A percentile compares a stretch with the other conserved stretches of the same genome.
Conservation (phyloP, 768 basidiomycete species). For the Mycena crocata region DNA sequence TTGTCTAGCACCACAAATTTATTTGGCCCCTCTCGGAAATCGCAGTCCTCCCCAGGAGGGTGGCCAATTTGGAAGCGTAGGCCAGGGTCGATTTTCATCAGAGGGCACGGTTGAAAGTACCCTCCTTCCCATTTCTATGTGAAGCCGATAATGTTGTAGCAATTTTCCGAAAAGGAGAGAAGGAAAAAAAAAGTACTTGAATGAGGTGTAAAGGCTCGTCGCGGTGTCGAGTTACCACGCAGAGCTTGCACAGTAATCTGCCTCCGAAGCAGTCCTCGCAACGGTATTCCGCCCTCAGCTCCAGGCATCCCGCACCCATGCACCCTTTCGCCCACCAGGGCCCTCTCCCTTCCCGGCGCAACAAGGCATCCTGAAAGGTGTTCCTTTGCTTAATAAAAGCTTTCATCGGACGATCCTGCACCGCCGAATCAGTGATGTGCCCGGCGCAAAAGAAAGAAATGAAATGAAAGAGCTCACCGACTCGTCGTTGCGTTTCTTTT, state of each 20-base stretch:
- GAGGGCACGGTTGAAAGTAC: conserved; percentile 25
- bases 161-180: too few species aligned
- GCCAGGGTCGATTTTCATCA: conserved; percentile 23
- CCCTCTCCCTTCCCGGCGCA: conserved; percentile 34
- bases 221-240: conserved; percentile 26
- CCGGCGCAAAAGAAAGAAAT: too few species aligned
- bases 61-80: conserved; percentile 40
- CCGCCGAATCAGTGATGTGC: too few species aligned
- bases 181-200: conserved; percentile 25
- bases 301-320: neutral
- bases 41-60: neutral
- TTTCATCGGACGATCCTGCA: neutral
- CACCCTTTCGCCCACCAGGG: conserved; percentile 22
- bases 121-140: conserved; percentile 33
- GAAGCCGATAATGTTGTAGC: neutral
- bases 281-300: conserved; percentile 13
- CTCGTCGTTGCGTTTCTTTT: too few species aligned
- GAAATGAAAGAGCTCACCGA: too few species aligned
- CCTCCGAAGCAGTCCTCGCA: conserved; percentile 30
- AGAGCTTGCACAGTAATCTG: conserved; percentile 25
- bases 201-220: conserved; percentile 33
- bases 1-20: conserved; percentile 37
- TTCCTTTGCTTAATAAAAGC: conserved; percentile 7
- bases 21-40: neutral
- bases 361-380: conserved; percentile 24